A percentile compares a stretch with the other conserved stretches of the same genome.
phyloP scores from a whole-genome alignment of 345 rosid species.

The Iberis pinnata region DNA sequence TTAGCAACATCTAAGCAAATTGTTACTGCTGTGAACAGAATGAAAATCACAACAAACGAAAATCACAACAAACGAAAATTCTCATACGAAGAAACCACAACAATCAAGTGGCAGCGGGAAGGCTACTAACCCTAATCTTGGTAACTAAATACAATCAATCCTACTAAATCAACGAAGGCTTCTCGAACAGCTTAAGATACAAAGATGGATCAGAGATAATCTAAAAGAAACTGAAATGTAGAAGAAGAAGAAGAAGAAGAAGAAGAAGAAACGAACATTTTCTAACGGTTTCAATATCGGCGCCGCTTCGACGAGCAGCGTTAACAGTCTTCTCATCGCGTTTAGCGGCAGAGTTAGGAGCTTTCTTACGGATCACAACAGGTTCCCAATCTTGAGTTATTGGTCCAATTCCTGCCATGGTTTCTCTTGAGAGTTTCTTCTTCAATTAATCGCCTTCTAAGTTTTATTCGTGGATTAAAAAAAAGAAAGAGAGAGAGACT shows the following conservation, averaged over 20 bases:
- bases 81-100: not conserved
- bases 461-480: constrained; percentile 20
- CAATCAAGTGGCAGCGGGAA: no score
- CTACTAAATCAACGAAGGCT: no score
- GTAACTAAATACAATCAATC: no score
- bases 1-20: not conserved
- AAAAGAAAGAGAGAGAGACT: no score
- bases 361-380: constrained; percentile 67
- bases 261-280: constrained; percentile 45
- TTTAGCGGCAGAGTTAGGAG: constrained; percentile 60
- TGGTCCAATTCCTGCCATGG: constrained; percentile 70
- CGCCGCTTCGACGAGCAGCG: constrained; percentile 81
- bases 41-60: not conserved
- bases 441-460: constrained; percentile 15
- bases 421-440: not conserved
- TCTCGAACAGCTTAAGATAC: not conserved
- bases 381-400: constrained; percentile 85
- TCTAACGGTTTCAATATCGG: constrained; percentile 60
- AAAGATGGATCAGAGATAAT: not conserved
- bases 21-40: not conserved
- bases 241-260: not conserved
- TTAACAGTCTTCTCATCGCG: constrained; percentile 82
- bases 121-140: no score
- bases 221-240: not conserved
- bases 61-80: not conserved